Conservation (phyloP, 148 eudicot species). For the Vaccinium macrocarpon region DNA sequence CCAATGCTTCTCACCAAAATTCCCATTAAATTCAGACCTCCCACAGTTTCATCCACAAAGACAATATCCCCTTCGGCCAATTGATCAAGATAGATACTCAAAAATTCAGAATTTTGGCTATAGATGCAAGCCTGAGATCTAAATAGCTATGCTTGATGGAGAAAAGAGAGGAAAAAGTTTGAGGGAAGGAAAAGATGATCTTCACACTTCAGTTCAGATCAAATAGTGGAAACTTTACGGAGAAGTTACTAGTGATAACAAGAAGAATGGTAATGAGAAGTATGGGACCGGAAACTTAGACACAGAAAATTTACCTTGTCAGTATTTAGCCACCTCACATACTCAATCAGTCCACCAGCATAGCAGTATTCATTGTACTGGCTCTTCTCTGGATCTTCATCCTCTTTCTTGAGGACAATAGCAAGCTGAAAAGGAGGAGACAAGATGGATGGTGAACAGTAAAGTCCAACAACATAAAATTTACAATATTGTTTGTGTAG, state of each 20-base stretch:
- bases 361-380: constrained; percentile 61
- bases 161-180: neutral
- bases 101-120: neutral
- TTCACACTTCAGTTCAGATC: neutral
- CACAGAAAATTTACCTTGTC: constrained; percentile 58
- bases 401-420: constrained; percentile 65
- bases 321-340: constrained; percentile 91
- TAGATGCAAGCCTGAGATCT: neutral
- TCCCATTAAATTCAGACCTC: neutral
- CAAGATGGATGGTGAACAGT: constrained; percentile 3
- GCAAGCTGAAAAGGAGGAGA: constrained; percentile 52
- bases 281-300: neutral
- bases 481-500: neutral
- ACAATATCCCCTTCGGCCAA: neutral
- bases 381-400: constrained; percentile 55
- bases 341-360: constrained; percentile 92
- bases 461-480: constrained; percentile 7
- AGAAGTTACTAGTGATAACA: neutral
- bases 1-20: neutral
- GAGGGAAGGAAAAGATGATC: neutral
- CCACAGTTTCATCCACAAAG: neutral
- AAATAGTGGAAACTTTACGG: neutral
- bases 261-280: neutral
- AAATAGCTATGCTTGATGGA: neutral
- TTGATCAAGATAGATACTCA: neutral